Percentiles rank a stretch among this genome's conserved stretches.
phyloP scores from a whole-genome alignment of 441 rosid genomes.

The Metrosideros polymorpha region DNA sequence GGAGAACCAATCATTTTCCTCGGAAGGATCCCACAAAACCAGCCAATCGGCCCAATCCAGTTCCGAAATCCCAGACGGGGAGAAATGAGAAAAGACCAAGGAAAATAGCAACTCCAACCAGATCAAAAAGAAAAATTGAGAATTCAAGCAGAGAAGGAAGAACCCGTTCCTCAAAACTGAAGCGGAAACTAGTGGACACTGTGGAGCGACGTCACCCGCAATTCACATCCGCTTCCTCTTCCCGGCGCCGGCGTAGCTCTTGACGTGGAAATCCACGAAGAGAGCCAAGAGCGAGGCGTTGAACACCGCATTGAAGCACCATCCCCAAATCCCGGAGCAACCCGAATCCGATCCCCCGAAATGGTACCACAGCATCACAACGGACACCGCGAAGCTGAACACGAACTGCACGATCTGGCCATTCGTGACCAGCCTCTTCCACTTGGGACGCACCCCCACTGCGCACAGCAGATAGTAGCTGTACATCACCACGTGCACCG shows the following conservation, averaged over 20 bases:
- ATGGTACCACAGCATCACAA: slow-evolving; percentile 40
- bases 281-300: slow-evolving; percentile 44
- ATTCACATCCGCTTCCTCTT: not conserved
- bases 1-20: not conserved
- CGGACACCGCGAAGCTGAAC: slow-evolving; percentile 38
- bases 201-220: not conserved
- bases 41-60: not conserved
- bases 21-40: not conserved
- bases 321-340: slow-evolving; percentile 54
- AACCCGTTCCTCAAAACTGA: not conserved
- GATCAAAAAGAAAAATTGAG: not conserved
- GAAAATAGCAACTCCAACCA: not conserved
- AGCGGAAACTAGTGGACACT: not conserved
- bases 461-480: slow-evolving; percentile 37
- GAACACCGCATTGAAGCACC: slow-evolving; percentile 58
- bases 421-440: slow-evolving; percentile 57
- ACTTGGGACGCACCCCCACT: slow-evolving; percentile 40
- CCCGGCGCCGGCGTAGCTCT: slow-evolving; percentile 20
- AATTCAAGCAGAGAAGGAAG: not conserved
- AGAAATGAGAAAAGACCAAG: not conserved
- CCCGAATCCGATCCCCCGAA: slow-evolving; percentile 33
- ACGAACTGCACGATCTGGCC: slow-evolving; percentile 58
- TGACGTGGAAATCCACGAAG: slow-evolving; percentile 37
- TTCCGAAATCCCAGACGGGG: not conserved
- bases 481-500: slow-evolving; percentile 57